A percentile compares a stretch with the other conserved stretches of the same genome.
Conservation (phyloP, 1,139 yeast species). For the Hyphopichia fennica region DNA sequence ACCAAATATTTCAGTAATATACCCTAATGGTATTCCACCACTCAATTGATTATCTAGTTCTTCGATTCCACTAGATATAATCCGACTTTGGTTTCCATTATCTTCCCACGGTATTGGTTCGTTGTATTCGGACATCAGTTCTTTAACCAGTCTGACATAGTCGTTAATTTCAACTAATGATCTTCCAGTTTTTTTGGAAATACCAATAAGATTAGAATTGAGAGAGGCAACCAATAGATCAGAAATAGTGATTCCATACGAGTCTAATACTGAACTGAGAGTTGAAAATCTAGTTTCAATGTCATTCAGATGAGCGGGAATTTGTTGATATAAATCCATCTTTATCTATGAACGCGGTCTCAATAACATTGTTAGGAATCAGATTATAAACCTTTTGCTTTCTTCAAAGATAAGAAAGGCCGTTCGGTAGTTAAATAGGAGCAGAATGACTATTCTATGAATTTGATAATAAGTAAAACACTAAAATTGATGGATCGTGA, state of each 20-base stretch:
- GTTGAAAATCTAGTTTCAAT: constrained; percentile 2
- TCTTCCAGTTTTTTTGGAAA: constrained; percentile 3
- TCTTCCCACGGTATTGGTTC: background rate
- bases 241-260: constrained; percentile 2
- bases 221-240: background rate
- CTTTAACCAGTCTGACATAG: background rate
- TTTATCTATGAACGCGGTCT: background rate
- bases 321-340: constrained; percentile 3
- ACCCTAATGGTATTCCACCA: constrained; percentile 71
- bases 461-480: too few relatives aligned
- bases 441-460: background rate
- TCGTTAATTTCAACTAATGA: constrained; percentile 1
- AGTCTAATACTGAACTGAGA: background rate
- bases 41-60: constrained; percentile 55
- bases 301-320: constrained; percentile 2
- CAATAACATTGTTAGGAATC: background rate
- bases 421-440: too few relatives aligned
- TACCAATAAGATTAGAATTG: background rate
- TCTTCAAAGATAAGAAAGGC: too few relatives aligned
- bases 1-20: constrained; percentile 79
- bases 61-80: constrained; percentile 60
- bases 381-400: too few relatives aligned
- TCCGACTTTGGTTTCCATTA: background rate
- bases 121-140: background rate
- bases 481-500: background rate